phyloP scores from a whole-genome alignment of 2,329 filamentous ascomycete genomes.

The Tolypocladium ovalisporum region DNA sequence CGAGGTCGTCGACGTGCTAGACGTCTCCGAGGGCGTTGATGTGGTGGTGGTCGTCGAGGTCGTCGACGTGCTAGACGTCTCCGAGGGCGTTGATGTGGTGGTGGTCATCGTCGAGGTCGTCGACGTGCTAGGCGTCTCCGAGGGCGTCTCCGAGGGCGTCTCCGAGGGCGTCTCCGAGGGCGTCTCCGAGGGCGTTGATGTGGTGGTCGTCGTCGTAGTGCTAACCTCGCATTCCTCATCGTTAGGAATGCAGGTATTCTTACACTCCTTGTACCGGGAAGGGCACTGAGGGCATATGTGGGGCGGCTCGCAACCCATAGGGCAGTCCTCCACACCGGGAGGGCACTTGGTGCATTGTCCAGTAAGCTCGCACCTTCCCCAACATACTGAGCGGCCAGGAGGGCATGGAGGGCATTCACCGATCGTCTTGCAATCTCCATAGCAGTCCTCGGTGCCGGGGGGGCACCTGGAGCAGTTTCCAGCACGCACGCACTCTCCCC shows the following conservation, averaged over 20 bases:
- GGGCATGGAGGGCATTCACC: background rate
- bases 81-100: too few relatives aligned
- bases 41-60: background rate
- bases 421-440: background rate
- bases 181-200: background rate
- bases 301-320: too few relatives aligned
- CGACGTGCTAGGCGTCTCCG: too few relatives aligned
- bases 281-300: background rate
- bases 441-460: background rate
- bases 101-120: too few relatives aligned
- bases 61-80: too few relatives aligned
- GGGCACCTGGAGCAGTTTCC: background rate
- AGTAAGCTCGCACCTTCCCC: background rate
- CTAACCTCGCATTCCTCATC: background rate
- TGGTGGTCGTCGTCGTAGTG: background rate
- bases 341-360: background rate
- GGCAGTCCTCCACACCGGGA: background rate
- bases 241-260: background rate
- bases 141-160: too few relatives aligned
- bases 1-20: too few relatives aligned
- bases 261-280: too few relatives aligned
- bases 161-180: too few relatives aligned
- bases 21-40: too few relatives aligned
- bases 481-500: background rate
- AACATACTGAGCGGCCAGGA: background rate